Percentiles rank a stretch among this genome's conserved stretches.
Evolutionary conservation across 495 filamentous ascomycete species (phyloP).

Genomic region (Annulohypoxylon moriforme): DNA sequence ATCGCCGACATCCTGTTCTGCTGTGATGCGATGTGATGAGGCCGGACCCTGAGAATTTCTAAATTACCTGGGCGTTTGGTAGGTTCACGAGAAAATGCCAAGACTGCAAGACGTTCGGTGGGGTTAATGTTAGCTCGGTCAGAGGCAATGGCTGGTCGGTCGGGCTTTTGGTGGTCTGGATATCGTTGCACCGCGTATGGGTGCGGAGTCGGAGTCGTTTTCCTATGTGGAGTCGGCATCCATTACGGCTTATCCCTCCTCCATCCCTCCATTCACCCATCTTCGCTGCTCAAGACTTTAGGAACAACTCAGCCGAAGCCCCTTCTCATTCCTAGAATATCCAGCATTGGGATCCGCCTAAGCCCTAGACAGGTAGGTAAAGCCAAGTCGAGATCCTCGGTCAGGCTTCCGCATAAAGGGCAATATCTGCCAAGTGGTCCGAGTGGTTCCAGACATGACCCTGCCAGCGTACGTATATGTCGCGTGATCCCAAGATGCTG

Average conservation of each 20-base stretch:
- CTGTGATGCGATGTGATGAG: conserved; percentile 2
- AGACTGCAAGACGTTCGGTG: conserved; percentile 17
- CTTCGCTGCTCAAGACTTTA: conserved; percentile 3
- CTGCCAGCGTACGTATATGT: conserved; percentile 25
- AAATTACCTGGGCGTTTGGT: background rate
- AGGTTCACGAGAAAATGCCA: conserved; percentile 21
- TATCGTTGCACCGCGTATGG: conserved; percentile 32
- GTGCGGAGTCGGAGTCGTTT: conserved; percentile 31
- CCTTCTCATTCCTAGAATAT: conserved; percentile 11
- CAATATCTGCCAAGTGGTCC: conserved; percentile 28
- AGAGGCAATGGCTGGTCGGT: conserved; percentile 30
- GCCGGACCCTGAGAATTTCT: conserved; percentile 1
- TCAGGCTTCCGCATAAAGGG: conserved; percentile 24
- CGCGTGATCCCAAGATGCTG: conserved; percentile 20
- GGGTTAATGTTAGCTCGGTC: conserved; percentile 32
- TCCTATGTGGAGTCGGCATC: conserved; percentile 33
- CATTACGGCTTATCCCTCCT: conserved; percentile 21
- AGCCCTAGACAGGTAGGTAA: conserved; percentile 8
- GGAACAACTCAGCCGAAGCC: conserved; percentile 13
- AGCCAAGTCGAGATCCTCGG: conserved; percentile 22
- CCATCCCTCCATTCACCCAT: conserved; percentile 17
- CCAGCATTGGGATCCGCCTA: conserved; percentile 10
- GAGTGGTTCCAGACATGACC: conserved; percentile 28
- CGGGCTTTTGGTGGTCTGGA: conserved; percentile 23
- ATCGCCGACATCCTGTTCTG: conserved; percentile 10